Percentiles rank a stretch among this genome's conserved stretches.
Conservation (phyloP, 495 filamentous ascomycete species). For the Penicillium argentinense region DNA sequence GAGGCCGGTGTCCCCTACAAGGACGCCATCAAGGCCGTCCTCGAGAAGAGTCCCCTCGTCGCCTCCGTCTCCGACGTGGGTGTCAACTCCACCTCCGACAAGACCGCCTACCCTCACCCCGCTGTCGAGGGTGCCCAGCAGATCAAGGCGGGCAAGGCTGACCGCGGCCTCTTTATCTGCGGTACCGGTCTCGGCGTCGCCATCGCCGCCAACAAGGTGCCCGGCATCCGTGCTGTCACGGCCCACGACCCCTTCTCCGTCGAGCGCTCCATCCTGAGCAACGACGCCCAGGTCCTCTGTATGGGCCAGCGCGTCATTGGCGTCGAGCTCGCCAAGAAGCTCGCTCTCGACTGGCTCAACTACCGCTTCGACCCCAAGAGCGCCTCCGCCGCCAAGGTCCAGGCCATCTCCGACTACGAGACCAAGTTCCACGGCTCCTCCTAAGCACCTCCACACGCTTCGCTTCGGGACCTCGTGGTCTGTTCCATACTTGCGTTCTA, state of each 20-base stretch:
- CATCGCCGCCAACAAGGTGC: slow-evolving; percentile 85
- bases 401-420: slow-evolving; percentile 74
- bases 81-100: slow-evolving; percentile 64
- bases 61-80: slow-evolving; percentile 67
- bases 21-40: slow-evolving; percentile 70
- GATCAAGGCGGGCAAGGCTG: slow-evolving; percentile 64
- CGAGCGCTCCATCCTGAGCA: slow-evolving; percentile 77
- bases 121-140: slow-evolving; percentile 70
- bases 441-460: slow-evolving; percentile 10
- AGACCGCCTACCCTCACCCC: slow-evolving; percentile 81
- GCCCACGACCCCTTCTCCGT: slow-evolving; percentile 85
- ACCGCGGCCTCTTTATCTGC: slow-evolving; percentile 83
- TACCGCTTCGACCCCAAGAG: slow-evolving; percentile 78
- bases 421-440: slow-evolving; percentile 40
- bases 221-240: slow-evolving; percentile 80
- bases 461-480: background rate
- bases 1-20: slow-evolving; percentile 80
- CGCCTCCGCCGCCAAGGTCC: slow-evolving; percentile 71
- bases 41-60: slow-evolving; percentile 67
- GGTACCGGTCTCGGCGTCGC: slow-evolving; percentile 85
- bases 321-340: slow-evolving; percentile 71
- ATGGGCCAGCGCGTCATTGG: slow-evolving; percentile 85
- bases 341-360: slow-evolving; percentile 79
- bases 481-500: background rate
- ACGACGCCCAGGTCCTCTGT: slow-evolving; percentile 86